A percentile compares a stretch with the other conserved stretches of the same genome.
These are phyloP conservation scores for Kazachstania africana DNA, from an alignment of 805 yeast species.

Conservation along the genomic window DNA sequence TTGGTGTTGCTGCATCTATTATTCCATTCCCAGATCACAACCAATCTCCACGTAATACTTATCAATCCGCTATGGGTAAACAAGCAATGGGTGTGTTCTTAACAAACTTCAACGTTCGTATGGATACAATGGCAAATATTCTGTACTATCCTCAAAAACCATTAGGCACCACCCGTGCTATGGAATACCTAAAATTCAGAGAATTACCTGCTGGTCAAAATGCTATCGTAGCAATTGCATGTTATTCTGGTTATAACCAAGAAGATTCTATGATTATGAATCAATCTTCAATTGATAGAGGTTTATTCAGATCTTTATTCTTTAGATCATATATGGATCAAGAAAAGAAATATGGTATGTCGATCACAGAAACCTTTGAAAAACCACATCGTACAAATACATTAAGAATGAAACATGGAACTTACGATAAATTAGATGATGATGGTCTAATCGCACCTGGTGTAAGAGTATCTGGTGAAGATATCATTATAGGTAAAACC, in stretches of 20 bases:
- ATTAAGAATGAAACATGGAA: constrained; percentile 90
- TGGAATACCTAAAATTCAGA: constrained; percentile 95
- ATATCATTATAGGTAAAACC: constrained; percentile 95
- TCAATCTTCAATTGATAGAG: constrained; percentile 94
- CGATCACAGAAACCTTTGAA: constrained; percentile 94
- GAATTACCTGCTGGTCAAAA: constrained; percentile 99
- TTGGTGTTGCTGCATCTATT: constrained; percentile 96
- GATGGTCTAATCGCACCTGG: constrained; percentile 98
- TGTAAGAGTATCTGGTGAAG: constrained; percentile 97
- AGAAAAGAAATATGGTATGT: constrained; percentile 97
- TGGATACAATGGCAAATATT: constrained; percentile 99
- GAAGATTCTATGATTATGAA: constrained; percentile 99
- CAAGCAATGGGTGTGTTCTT: constrained; percentile 99
- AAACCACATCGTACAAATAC: constrained; percentile 94
- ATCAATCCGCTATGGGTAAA: constrained; percentile 99
- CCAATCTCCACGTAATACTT: constrained; percentile 98
- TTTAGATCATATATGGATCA: constrained; percentile 98
- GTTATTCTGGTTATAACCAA: constrained; percentile 97
- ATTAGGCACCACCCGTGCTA: constrained; percentile 91
- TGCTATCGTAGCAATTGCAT: constrained; percentile 94
- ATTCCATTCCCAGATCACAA: constrained; percentile 99
- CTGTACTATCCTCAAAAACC: constrained; percentile 97
- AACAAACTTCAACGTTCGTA: constrained; percentile 89
- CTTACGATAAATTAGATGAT: constrained; percentile 94
- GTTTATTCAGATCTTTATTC: constrained; percentile 88